Base-by-base conservation (phyloP, 2,329 filamentous ascomycete species). In the Fusarium algeriense region DNA sequence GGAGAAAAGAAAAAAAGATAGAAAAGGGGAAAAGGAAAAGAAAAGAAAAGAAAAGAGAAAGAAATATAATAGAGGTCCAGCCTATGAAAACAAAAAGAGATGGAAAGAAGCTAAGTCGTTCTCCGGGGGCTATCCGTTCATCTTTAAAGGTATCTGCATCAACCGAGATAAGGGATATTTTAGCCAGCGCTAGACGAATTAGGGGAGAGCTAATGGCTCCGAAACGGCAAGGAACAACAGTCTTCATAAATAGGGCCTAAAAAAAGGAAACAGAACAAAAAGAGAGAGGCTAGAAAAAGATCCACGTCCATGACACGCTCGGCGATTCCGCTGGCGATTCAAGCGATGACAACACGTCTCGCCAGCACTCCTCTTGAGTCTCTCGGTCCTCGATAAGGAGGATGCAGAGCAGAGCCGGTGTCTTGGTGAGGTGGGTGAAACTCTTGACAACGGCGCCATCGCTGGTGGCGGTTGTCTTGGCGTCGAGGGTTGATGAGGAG, bases 401-500 rank as follows among this genome's bases (percentile, higher is more conserved):
- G 28, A 30, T 30, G 26, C 32, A 35, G 20, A 52, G 20, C n/a
- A 44, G 30, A 37, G 28, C 9, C 30, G 26, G 40, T 26, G 40
- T 15, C 52, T 34, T 14, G 52, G n/a, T 14, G 30, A 56, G 15
- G 30, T 34, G 14, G 40, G 53, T 45, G 53, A 56, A 56, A 45
- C 32, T 20, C 45, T 48, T 32, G 45, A 6, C 45, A n/a, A 32
- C 3, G 45, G 44, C 44, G 44, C 30, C 30, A 43, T 43, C 40
- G 20, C 40, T 54, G 23, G 6, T 45, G 30, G 30, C 37, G 40
- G 53, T 44, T 45, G n/a, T 37, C 87, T 52, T 52, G 48, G 89
- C 86, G 69, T 90, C 88, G 10, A 30, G 30, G 53, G 40, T 45
- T 44, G 30, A 48, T 6, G 4, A 35, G 30, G 41, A 34, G 53